Evolutionary conservation across 495 filamentous ascomycete species (phyloP).

Genomic region (Xylaria sp.): DNA sequence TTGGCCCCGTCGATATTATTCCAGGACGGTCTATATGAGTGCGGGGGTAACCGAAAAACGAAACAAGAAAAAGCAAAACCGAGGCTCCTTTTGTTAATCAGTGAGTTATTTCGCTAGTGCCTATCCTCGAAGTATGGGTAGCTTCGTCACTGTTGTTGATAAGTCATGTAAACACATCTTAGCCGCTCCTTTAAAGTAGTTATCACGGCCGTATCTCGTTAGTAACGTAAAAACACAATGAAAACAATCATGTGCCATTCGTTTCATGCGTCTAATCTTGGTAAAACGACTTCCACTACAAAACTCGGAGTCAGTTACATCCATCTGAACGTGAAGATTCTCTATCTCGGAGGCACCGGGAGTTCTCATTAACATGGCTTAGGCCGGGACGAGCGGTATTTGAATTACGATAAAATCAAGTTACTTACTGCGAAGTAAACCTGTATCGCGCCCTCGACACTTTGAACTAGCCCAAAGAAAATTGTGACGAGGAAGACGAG

Average conservation of each 20-base stretch:
- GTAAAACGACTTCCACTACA: slow-evolving; percentile 15
- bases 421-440: slow-evolving; percentile 39
- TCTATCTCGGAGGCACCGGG: neutral
- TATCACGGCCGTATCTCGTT: neutral
- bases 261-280: neutral
- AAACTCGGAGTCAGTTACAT: neutral
- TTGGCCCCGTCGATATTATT: neutral
- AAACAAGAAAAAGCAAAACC: neutral
- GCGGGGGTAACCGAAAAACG: neutral
- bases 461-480: slow-evolving; percentile 60
- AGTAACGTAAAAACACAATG: neutral
- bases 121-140: neutral
- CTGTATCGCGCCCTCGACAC: slow-evolving; percentile 54
- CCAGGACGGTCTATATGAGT: neutral
- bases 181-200: neutral
- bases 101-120: neutral
- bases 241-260: neutral
- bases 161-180: neutral
- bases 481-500: slow-evolving; percentile 54
- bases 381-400: neutral
- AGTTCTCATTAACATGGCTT: neutral
- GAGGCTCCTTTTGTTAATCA: neutral
- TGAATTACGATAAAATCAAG: neutral
- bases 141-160: neutral
- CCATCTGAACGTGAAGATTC: neutral